Conservation (phyloP, 2,329 filamentous ascomycete species). For the Trichophyton mentagrophytes region DNA sequence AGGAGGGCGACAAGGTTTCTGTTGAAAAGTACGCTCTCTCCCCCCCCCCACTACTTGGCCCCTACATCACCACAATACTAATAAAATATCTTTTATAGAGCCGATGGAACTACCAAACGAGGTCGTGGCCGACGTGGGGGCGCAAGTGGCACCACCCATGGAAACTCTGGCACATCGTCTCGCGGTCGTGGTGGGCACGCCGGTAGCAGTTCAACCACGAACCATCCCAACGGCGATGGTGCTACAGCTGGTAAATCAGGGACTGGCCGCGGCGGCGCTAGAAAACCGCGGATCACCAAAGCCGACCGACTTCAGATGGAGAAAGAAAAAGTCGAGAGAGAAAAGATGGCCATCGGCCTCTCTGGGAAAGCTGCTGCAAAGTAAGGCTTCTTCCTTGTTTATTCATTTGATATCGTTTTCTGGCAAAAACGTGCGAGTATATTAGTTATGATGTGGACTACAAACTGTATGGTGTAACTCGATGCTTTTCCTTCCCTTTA, state of each 20-base stretch:
- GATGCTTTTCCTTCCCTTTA: neutral
- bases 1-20: constrained; percentile 65
- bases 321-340: constrained; percentile 13
- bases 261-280: constrained; percentile 5
- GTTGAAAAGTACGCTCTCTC: constrained; percentile 44
- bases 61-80: neutral
- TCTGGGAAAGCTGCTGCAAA: neutral
- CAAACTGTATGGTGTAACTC: neutral
- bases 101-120: constrained; percentile 57
- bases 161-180: constrained; percentile 3
- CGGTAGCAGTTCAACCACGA: neutral
- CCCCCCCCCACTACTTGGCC: constrained; percentile 8
- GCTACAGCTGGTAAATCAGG: neutral
- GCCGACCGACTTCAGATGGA: constrained; percentile 11
- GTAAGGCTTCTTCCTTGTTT: neutral
- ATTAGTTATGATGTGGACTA: neutral
- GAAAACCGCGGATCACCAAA: constrained; percentile 14
- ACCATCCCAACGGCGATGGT: neutral
- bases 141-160: constrained; percentile 4
- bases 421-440: neutral
- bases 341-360: constrained; percentile 12
- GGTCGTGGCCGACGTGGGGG: constrained; percentile 39
- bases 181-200: constrained; percentile 1
- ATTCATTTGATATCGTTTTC: neutral
- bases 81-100: constrained; percentile 35